These are phyloP conservation scores for Mycena maculata DNA, from an alignment of 768 basidiomycete species.

Conservation along the genomic window DNA sequence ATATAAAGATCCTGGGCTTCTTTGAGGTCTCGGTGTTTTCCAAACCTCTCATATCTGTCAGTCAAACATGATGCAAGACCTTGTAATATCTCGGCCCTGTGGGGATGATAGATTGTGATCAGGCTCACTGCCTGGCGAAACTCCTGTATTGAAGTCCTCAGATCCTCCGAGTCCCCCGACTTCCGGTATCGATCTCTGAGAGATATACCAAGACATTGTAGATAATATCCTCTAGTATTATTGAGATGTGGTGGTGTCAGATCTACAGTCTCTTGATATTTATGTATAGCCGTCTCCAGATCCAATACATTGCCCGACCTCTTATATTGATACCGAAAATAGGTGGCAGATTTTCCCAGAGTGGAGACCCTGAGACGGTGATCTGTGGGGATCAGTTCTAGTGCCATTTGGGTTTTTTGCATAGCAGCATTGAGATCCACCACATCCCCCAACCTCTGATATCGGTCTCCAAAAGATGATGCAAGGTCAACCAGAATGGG, in stretches of 20 bases:
- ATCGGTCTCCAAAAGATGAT: too few species aligned
- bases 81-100: not conserved
- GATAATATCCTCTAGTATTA: not conserved
- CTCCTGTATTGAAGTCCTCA: not conserved
- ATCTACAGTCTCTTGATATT: slow-evolving; percentile 48
- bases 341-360: too few species aligned
- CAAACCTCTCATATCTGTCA: not conserved
- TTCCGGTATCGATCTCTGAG: not conserved
- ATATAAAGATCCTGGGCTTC: not conserved
- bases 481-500: too few species aligned
- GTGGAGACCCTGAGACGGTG: too few species aligned
- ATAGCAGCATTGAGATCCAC: too few species aligned
- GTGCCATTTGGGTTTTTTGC: too few species aligned
- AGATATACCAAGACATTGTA: not conserved
- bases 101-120: not conserved
- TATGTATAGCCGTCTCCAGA: not conserved
- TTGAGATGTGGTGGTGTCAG: not conserved
- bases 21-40: not conserved
- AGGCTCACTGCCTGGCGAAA: not conserved
- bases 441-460: too few species aligned
- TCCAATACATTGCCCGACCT: not conserved
- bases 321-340: not conserved
- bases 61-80: not conserved
- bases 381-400: too few species aligned
- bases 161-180: not conserved